Evolutionary conservation across 2,329 filamentous ascomycete species (phyloP).

Genomic region (Dactylellina haptotyla): DNA sequence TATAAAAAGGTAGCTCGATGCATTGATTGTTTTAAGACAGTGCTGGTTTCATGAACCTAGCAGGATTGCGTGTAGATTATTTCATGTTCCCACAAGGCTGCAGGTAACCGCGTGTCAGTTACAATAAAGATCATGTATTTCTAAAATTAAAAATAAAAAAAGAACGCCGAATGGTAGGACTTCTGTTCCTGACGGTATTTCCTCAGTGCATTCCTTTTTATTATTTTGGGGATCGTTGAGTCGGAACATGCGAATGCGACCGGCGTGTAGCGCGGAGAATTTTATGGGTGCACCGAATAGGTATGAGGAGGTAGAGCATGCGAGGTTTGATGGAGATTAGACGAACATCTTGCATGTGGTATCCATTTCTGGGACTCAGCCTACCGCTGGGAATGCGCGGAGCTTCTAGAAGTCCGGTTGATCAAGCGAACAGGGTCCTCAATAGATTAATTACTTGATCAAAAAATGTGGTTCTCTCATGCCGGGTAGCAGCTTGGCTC

Average conservation of each 20-base stretch:
- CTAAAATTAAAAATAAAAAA: conserved; percentile 38
- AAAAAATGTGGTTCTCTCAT: not conserved
- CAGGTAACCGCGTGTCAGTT: conserved; percentile 30
- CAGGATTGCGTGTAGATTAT: conserved; percentile 3
- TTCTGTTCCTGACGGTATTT: not conserved
- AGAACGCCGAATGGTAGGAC: not conserved
- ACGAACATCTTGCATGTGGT: conserved; percentile 18
- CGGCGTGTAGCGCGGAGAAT: conserved; percentile 2
- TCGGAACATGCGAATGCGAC: not conserved
- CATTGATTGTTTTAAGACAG: conserved; percentile 35
- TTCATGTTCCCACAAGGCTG: conserved; percentile 32
- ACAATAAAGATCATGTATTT: not conserved
- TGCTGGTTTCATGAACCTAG: conserved; percentile 26
- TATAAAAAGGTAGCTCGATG: conserved; percentile 21
- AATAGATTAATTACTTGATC: not conserved
- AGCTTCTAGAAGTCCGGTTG: conserved; percentile 28
- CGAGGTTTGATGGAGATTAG: conserved; percentile 20
- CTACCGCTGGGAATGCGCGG: not conserved
- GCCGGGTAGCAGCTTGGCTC: not conserved
- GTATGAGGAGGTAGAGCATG: not conserved
- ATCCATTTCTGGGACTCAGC: conserved; percentile 1
- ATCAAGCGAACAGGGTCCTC: not conserved
- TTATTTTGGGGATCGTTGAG: not conserved
- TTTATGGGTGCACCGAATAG: not conserved
- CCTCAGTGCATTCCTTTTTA: not conserved